Percentiles rank a stretch among this genome's conserved stretches.
These are phyloP conservation scores for Alternaria triticina DNA, from an alignment of 2,329 filamentous ascomycete species.

Conservation along the genomic window DNA sequence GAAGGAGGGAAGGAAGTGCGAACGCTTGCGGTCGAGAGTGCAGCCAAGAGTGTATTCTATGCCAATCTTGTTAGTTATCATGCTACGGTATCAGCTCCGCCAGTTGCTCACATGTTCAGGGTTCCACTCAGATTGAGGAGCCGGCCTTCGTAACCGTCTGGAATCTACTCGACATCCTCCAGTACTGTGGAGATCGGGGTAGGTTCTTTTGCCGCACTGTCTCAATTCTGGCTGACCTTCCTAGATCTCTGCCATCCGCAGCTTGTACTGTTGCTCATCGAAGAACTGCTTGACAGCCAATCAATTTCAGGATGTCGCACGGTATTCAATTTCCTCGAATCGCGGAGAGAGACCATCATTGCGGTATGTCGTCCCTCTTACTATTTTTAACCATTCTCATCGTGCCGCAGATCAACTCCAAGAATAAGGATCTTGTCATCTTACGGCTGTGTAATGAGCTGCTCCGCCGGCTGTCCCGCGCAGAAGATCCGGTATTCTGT, in stretches of 20 bases:
- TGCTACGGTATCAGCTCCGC: background rate
- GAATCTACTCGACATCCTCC: constrained; percentile 93
- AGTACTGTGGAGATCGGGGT: constrained; percentile 83
- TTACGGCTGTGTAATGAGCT: constrained; percentile 95
- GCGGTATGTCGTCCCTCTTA: constrained; percentile 59
- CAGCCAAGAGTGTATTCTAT: constrained; percentile 81
- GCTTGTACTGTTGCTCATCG: constrained; percentile 86
- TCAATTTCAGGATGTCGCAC: constrained; percentile 89
- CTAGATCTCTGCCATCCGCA: constrained; percentile 71
- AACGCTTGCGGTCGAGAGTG: constrained; percentile 80
- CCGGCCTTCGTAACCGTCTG: constrained; percentile 83
- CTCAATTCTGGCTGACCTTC: constrained; percentile 5
- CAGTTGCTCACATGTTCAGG: constrained; percentile 55
- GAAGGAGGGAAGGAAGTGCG: constrained; percentile 56
- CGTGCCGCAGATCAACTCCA: constrained; percentile 38
- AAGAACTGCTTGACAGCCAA: constrained; percentile 95
- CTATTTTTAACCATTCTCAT: constrained; percentile 27
- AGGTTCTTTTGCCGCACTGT: constrained; percentile 51
- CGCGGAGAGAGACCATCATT: constrained; percentile 85
- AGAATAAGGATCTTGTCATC: constrained; percentile 83
- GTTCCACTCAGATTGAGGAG: constrained; percentile 75
- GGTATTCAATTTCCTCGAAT: constrained; percentile 95
- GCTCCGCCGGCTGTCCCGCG: constrained; percentile 88
- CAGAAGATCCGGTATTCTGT: constrained; percentile 96
- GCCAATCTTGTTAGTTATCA: constrained; percentile 69